Percentiles rank a stretch among this genome's conserved stretches.
Evolutionary conservation across 2,329 filamentous ascomycete species (phyloP).

Genomic region (Xylariaceae sp.): DNA sequence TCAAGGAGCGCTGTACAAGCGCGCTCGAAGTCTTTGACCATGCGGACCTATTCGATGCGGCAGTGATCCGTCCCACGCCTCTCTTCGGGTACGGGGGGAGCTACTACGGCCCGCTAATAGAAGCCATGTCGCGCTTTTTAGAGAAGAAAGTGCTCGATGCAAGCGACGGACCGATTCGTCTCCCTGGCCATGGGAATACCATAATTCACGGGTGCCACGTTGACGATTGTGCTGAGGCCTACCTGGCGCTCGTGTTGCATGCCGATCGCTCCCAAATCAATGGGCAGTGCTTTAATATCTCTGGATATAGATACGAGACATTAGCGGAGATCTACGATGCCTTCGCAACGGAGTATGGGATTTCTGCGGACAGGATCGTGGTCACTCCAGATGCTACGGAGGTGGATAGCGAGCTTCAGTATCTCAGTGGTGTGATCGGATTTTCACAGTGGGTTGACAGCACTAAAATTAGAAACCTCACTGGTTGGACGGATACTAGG

Average conservation of each 20-base stretch:
- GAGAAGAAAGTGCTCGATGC: not conserved
- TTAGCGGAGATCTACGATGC: constrained; percentile 36
- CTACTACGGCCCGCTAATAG: constrained; percentile 40
- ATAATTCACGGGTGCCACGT: constrained; percentile 46
- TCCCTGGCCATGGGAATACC: constrained; percentile 34
- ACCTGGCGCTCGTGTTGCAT: constrained; percentile 42
- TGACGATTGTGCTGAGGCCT: constrained; percentile 47
- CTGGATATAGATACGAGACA: constrained; percentile 42
- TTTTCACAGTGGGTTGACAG: constrained; percentile 42
- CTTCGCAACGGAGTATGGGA: constrained; percentile 37
- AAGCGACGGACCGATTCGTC: constrained; percentile 8
- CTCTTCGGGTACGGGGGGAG: constrained; percentile 44
- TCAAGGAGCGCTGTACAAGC: constrained; percentile 31
- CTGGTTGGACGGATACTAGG: constrained; percentile 38
- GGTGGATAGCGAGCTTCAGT: constrained; percentile 5
- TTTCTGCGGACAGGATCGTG: constrained; percentile 14
- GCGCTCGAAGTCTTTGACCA: constrained; percentile 37
- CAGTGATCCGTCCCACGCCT: constrained; percentile 43
- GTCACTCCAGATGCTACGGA: constrained; percentile 18
- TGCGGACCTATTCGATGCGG: constrained; percentile 38
- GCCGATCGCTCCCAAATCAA: constrained; percentile 28
- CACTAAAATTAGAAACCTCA: constrained; percentile 37
- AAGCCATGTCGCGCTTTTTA: constrained; percentile 27
- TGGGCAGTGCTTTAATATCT: constrained; percentile 45
- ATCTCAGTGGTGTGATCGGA: constrained; percentile 28